Evolutionary conservation across 2,329 filamentous ascomycete species (phyloP).

Genomic region (Monosporascus sp.): DNA sequence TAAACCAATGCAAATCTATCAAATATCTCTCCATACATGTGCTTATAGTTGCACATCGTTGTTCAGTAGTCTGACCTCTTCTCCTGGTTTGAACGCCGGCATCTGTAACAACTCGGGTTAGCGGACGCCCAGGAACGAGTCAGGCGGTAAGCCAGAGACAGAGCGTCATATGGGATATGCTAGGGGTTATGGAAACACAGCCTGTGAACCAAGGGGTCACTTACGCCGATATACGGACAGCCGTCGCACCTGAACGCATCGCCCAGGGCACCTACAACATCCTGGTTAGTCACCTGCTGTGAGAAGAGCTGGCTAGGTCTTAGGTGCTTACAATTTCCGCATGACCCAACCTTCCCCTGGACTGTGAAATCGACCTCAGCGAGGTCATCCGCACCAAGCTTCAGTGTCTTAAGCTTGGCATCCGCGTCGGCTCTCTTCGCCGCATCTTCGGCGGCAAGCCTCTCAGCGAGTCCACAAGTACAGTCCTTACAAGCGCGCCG

Average conservation of each 20-base stretch:
- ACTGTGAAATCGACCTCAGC: slow-evolving; percentile 94
- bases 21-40: background rate
- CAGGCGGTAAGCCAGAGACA: slow-evolving; percentile 47
- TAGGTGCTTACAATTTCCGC: slow-evolving; percentile 62
- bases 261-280: slow-evolving; percentile 61
- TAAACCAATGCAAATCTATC: slow-evolving; percentile 2
- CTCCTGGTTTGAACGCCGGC: slow-evolving; percentile 93
- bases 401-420: slow-evolving; percentile 56
- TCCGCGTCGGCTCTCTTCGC: slow-evolving; percentile 62
- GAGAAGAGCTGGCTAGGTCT: background rate
- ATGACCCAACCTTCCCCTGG: slow-evolving; percentile 92
- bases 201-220: slow-evolving; percentile 5
- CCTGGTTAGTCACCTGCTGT: background rate
- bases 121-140: slow-evolving; percentile 71
- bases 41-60: slow-evolving; percentile 69
- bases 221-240: slow-evolving; percentile 32
- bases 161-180: slow-evolving; percentile 19
- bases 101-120: slow-evolving; percentile 31
- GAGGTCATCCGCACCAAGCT: slow-evolving; percentile 72
- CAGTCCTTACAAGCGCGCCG: slow-evolving; percentile 97
- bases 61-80: slow-evolving; percentile 85
- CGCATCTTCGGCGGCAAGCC: slow-evolving; percentile 78
- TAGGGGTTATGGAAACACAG: slow-evolving; percentile 22
- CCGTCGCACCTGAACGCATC: slow-evolving; percentile 77
- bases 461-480: slow-evolving; percentile 85